phyloP scores from a whole-genome alignment of 1,284 basidiomycete species.

The Baeospora myosura region DNA sequence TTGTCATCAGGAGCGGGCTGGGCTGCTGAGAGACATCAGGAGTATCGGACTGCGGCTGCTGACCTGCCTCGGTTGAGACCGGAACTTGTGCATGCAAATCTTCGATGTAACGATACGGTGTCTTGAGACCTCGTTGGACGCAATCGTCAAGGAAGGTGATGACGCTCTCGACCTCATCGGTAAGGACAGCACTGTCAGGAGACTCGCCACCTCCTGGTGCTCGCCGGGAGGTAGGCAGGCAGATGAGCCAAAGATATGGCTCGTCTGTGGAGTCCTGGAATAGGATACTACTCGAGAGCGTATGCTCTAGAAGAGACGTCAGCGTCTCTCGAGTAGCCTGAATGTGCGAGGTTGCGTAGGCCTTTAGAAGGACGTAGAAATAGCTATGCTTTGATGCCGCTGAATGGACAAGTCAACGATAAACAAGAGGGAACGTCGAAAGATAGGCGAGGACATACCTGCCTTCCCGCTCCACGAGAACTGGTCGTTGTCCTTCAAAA shows the following conservation, averaged over 20 bases:
- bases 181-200: constrained; percentile 46
- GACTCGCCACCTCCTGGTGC: constrained; percentile 27
- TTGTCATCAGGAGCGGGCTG: constrained; percentile 70
- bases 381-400: constrained; percentile 43
- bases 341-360: constrained; percentile 46
- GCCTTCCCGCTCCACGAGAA: constrained; percentile 74
- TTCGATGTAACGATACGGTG: constrained; percentile 85
- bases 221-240: constrained; percentile 39
- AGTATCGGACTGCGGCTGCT: constrained; percentile 8
- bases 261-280: constrained; percentile 80
- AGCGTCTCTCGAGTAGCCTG: constrained; percentile 51
- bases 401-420: constrained; percentile 14
- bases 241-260: constrained; percentile 68
- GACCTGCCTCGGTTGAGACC: constrained; percentile 9
- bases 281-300: constrained; percentile 65
- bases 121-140: constrained; percentile 75
- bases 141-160: constrained; percentile 83
- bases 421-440: constrained; percentile 4
- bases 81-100: constrained; percentile 35
- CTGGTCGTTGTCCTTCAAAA: constrained; percentile 67
- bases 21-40: constrained; percentile 23
- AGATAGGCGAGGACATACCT: constrained; percentile 30
- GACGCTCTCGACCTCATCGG: constrained; percentile 55
- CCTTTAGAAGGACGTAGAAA: constrained; percentile 61
- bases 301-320: constrained; percentile 47